Percentiles rank a stretch among this genome's conserved stretches.
These are phyloP conservation scores for Beauveria asiatica DNA, from an alignment of 2,329 filamentous ascomycete species.

Conservation along the genomic window DNA sequence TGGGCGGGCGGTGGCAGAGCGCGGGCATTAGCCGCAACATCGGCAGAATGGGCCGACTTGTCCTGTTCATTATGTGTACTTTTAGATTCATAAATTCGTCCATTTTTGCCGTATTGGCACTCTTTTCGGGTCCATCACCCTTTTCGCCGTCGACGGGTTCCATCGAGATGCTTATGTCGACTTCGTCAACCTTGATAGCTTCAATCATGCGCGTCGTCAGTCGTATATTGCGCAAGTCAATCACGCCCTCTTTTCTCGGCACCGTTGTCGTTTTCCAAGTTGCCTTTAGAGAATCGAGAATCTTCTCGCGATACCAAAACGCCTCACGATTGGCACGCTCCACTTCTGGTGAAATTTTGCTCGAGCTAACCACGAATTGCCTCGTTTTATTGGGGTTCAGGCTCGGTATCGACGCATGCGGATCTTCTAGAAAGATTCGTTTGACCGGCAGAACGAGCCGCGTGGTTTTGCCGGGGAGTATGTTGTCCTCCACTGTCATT, in stretches of 20 bases:
- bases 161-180: constrained; percentile 58
- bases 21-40: constrained; percentile 70
- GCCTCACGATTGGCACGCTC: constrained; percentile 72
- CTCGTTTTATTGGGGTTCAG: constrained; percentile 74
- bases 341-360: constrained; percentile 67
- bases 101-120: constrained; percentile 23
- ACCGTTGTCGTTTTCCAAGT: constrained; percentile 56
- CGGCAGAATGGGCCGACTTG: constrained; percentile 55
- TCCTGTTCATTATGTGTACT: constrained; percentile 69
- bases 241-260: constrained; percentile 49
- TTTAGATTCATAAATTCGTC: constrained; percentile 58
- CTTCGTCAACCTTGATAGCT: constrained; percentile 69
- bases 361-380: constrained; percentile 85
- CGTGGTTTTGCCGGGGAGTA: constrained; percentile 60
- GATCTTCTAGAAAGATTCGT: constrained; percentile 66
- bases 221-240: constrained; percentile 70
- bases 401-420: constrained; percentile 68
- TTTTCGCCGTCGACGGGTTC: constrained; percentile 21
- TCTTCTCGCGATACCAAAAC: constrained; percentile 84
- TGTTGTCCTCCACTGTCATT: constrained; percentile 42
- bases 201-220: constrained; percentile 75
- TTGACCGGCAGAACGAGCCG: constrained; percentile 69
- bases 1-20: constrained; percentile 62
- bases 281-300: constrained; percentile 63
- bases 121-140: too few species aligned